These are phyloP conservation scores for Plasmodium malariae DNA, from an alignment of 169 alveolate species.

Conservation along the genomic window DNA sequence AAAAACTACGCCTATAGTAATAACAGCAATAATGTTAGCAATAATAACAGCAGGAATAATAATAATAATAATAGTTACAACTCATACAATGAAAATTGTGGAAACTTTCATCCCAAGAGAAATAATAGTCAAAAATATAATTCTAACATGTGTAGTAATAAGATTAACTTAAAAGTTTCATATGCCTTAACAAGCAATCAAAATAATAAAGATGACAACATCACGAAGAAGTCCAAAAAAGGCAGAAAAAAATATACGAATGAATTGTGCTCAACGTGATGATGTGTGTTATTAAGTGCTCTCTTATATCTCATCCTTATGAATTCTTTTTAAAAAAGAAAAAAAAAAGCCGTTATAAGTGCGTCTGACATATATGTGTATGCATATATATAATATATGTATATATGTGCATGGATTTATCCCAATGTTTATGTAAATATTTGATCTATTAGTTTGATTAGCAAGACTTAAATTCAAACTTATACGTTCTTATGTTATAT, in stretches of 20 bases:
- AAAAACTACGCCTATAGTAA: neutral
- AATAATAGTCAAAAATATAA: neutral
- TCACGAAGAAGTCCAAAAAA: conserved; percentile 5
- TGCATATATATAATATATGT: neutral
- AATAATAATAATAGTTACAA: neutral
- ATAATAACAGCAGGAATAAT: neutral
- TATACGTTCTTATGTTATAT: neutral
- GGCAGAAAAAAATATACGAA: neutral
- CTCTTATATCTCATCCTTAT: neutral
- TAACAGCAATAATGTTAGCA: too few relatives aligned
- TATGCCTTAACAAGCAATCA: neutral
- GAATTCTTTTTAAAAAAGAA: neutral
- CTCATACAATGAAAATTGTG: neutral
- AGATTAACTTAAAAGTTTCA: neutral
- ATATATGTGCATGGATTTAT: neutral
- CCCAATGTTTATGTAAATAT: neutral
- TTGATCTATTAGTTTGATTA: neutral
- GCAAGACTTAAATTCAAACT: too few relatives aligned
- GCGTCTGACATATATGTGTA: neutral
- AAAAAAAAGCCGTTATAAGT: neutral
- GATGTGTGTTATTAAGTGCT: neutral
- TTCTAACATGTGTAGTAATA: neutral
- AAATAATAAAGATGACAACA: neutral
- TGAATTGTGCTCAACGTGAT: neutral
- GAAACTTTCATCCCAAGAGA: neutral